Conservation (phyloP, 371 early-diverging fungal species). For the Rhizomucor miehei region DNA sequence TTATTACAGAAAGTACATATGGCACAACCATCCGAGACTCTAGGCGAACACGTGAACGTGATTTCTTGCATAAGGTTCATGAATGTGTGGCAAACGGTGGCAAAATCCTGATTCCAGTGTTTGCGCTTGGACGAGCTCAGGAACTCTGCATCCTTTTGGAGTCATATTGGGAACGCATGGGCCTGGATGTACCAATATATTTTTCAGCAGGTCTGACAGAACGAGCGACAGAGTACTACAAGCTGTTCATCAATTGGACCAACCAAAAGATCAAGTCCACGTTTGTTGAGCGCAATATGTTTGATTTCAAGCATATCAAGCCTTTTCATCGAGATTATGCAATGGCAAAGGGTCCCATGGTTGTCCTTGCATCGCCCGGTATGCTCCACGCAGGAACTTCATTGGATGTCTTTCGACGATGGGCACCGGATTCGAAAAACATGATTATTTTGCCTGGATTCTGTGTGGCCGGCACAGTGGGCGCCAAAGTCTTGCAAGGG, state of each 20-base stretch:
- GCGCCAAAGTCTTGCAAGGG: slow-evolving; percentile 93
- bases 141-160: slow-evolving; percentile 95
- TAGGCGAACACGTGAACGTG: slow-evolving; percentile 87
- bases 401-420: slow-evolving; percentile 83
- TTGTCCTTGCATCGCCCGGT: slow-evolving; percentile 95
- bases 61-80: slow-evolving; percentile 90
- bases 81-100: slow-evolving; percentile 86
- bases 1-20: slow-evolving; percentile 97
- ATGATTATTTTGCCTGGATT: slow-evolving; percentile 94
- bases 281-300: slow-evolving; percentile 84
- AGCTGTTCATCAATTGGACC: slow-evolving; percentile 94
- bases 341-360: slow-evolving; percentile 83
- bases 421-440: slow-evolving; percentile 88
- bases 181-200: slow-evolving; percentile 84
- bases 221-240: slow-evolving; percentile 93
- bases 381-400: slow-evolving; percentile 89
- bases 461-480: slow-evolving; percentile 94
- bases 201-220: slow-evolving; percentile 93
- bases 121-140: slow-evolving; percentile 96
- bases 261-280: slow-evolving; percentile 90
- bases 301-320: slow-evolving; percentile 93
- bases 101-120: slow-evolving; percentile 94
- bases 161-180: slow-evolving; percentile 94
- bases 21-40: slow-evolving; percentile 95
- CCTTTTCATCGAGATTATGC: slow-evolving; percentile 72